Base-by-base conservation (phyloP, 2,329 filamentous ascomycete species). In the Parastagonospora nodorum region DNA sequence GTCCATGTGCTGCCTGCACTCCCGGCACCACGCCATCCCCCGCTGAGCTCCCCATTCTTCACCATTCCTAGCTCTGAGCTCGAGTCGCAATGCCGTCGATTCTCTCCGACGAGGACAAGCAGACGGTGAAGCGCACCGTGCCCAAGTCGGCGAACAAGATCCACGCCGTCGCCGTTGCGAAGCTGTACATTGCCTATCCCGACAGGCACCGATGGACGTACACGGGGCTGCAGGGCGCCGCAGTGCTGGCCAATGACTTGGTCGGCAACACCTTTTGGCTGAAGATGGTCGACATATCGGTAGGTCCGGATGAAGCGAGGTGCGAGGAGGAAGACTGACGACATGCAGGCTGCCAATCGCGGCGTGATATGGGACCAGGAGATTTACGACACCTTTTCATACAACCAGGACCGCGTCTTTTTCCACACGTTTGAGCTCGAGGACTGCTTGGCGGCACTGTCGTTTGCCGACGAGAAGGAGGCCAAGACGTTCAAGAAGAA, bases 361-460 rank as follows among this genome's bases (percentile, higher is more conserved):
- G 67, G 67, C 43, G 66, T 68, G 38, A 63, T 69, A 31, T 69
- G 67, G 67, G 67, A 69, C 55, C 93, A 97, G 77, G 94, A 99
- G 76, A 91, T 99, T 66, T 99, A 96, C 77, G 93, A 99, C 64
- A 87, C 86, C 43, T 97, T 96, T 82, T 81, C 82, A 57, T 99
- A 97, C 80, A 96, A 97, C 76, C 93, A 97, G 71, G 94, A 99
- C 73, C 88, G 94, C 55, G 93, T 90, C 53, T 99, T 97, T 77
- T 99, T 99, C 77, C 92, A 97, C 76, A 92, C 90, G 5, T 99
- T 99, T 72, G 94, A 99, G 77, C 83, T 96, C 48, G 92, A 97
- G 75, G 87, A 95, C 57, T 97, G 92, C 67, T 78, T 95, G 53
- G 94, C 92, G 5, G 94, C 88, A 0, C 78, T 99, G 53, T 96